These are phyloP conservation scores for Acer negundo DNA, from an alignment of 345 rosid species.

Conservation along the genomic window DNA sequence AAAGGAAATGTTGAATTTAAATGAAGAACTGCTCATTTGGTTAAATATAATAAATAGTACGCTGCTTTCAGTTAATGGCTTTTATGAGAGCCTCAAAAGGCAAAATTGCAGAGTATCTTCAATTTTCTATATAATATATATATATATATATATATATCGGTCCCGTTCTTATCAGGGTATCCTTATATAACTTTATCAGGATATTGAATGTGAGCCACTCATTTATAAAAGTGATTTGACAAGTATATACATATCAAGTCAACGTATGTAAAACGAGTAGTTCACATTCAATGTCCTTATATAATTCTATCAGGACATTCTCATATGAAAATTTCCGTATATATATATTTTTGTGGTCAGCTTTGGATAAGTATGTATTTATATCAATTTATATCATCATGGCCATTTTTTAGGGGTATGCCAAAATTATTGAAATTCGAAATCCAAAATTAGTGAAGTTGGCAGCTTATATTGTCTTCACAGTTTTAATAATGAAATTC, in stretches of 20 bases:
- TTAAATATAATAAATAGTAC: conserved; percentile 23
- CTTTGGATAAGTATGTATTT: conserved; percentile 26
- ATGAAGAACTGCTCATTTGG: conserved; percentile 13
- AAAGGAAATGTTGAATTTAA: conserved; percentile 6
- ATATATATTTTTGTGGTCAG: not conserved
- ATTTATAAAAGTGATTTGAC: no score
- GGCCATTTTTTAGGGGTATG: not conserved
- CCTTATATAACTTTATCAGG: no score
- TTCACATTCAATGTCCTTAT: no score
- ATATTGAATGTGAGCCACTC: no score
- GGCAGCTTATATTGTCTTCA: not conserved
- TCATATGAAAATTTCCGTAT: no score
- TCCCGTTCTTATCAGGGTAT: no score
- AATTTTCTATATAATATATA: not conserved
- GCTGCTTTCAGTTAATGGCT: conserved; percentile 35
- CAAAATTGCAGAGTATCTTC: conserved; percentile 19
- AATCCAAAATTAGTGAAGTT: not conserved
- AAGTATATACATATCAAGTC: no score
- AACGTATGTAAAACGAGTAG: no score
- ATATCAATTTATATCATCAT: not conserved
- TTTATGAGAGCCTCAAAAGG: conserved; percentile 31
- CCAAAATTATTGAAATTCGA: conserved; percentile 2
- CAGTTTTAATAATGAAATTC: not conserved
- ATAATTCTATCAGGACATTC: no score
- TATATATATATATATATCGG: no score